A percentile compares a stretch with the other conserved stretches of the same genome.
Conservation (phyloP, 768 basidiomycete genomes). For the Suillus americanus region DNA sequence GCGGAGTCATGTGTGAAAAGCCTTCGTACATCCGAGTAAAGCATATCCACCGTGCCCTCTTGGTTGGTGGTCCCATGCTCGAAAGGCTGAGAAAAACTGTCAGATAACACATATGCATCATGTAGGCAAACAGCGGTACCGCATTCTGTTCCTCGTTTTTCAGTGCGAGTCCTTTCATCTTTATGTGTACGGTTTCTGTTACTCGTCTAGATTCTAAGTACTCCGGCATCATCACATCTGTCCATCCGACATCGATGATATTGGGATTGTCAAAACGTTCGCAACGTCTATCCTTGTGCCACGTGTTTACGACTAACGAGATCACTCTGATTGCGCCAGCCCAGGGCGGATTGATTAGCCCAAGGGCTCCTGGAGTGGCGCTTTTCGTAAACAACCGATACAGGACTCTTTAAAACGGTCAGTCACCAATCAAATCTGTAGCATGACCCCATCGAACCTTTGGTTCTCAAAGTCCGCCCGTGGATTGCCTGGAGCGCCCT, state of each 20-base stretch:
- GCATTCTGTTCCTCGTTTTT: slow-evolving; percentile 18
- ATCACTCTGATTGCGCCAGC: slow-evolving; percentile 29
- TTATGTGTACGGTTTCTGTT: slow-evolving; percentile 20
- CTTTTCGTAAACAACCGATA: slow-evolving; percentile 30
- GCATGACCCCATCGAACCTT: slow-evolving; percentile 28
- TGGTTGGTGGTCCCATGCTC: slow-evolving; percentile 7
- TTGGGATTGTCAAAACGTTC: slow-evolving; percentile 33
- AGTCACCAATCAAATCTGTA: not conserved
- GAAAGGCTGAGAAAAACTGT: slow-evolving; percentile 17
- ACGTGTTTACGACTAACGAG: slow-evolving; percentile 38
- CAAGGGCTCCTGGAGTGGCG: slow-evolving; percentile 30
- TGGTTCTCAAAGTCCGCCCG: slow-evolving; percentile 51
- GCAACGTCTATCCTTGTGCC: slow-evolving; percentile 33
- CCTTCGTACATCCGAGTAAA: slow-evolving; percentile 17
- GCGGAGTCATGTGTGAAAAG: slow-evolving; percentile 21
- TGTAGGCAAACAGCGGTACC: not conserved
- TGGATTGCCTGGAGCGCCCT: slow-evolving; percentile 13
- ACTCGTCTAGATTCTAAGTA: slow-evolving; percentile 21
- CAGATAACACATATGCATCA: not conserved
- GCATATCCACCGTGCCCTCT: not conserved
- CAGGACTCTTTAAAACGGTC: slow-evolving; percentile 24
- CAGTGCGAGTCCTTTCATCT: slow-evolving; percentile 9
- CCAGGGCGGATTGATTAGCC: slow-evolving; percentile 33
- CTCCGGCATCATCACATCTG: slow-evolving; percentile 34
- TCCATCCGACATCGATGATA: slow-evolving; percentile 41